Percentiles rank a stretch among this genome's conserved stretches.
Evolutionary conservation across 169 alveolate species (phyloP).

Genomic region (Fabrea salina): DNA sequence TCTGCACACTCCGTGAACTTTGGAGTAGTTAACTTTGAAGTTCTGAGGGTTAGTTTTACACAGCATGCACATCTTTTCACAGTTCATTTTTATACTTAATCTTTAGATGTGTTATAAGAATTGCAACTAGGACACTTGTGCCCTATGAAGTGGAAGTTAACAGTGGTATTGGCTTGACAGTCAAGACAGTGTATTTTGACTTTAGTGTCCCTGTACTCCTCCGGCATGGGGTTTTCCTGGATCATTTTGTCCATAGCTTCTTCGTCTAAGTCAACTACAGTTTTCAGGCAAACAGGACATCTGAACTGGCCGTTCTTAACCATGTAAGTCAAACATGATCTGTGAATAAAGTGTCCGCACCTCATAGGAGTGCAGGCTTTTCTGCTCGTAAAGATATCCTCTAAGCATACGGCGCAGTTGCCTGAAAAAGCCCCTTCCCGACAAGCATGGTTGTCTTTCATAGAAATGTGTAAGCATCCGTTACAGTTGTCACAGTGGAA

Average conservation of each 20-base stretch:
- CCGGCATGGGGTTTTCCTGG: conserved; percentile 54
- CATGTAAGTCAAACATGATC: conserved; percentile 33
- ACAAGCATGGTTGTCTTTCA: conserved; percentile 47
- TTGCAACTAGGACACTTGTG: too few relatives aligned
- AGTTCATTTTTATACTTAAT: too few relatives aligned
- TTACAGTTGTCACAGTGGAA: conserved; percentile 74
- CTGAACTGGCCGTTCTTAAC: background rate
- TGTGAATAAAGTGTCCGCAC: conserved; percentile 57
- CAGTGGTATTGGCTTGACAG: too few relatives aligned
- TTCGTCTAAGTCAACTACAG: conserved; percentile 39
- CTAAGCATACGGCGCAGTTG: conserved; percentile 50
- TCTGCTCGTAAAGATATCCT: conserved; percentile 38
- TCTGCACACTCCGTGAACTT: too few relatives aligned
- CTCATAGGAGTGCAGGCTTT: conserved; percentile 18
- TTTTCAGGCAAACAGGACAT: conserved; percentile 57
- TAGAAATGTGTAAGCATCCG: conserved; percentile 33
- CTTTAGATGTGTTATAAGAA: too few relatives aligned
- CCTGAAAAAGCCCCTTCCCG: background rate
- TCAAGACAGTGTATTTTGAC: conserved; percentile 49
- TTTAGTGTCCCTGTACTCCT: conserved; percentile 40
- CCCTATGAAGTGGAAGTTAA: too few relatives aligned
- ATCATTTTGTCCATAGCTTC: conserved; percentile 18
- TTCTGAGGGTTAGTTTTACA: too few relatives aligned
- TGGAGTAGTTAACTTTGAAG: too few relatives aligned
- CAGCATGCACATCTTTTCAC: too few relatives aligned